Conservation (phyloP, 108 stramenopile species). For the Bacterosira constricta region DNA sequence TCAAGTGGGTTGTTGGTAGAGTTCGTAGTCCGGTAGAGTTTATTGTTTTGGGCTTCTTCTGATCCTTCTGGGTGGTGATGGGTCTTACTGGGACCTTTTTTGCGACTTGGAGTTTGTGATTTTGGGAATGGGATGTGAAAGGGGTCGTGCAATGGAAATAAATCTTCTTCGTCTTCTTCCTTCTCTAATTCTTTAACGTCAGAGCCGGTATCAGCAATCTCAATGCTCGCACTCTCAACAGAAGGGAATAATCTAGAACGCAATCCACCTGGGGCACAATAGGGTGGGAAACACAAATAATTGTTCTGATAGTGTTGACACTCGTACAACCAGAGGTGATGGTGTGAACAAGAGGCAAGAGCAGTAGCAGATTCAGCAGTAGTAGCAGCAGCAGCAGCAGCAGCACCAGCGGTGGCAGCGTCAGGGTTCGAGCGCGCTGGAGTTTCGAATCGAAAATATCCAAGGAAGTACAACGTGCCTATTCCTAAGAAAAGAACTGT, state of each 20-base stretch:
- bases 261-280: slow-evolving; percentile 43
- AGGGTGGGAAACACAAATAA: slow-evolving; percentile 44
- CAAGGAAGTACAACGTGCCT: slow-evolving; percentile 9
- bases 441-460: slow-evolving; percentile 13
- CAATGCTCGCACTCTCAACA: background rate
- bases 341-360: background rate
- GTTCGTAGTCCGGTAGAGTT: too few relatives aligned
- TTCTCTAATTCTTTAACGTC: too few relatives aligned
- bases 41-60: too few relatives aligned
- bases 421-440: background rate
- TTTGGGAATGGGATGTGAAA: too few relatives aligned
- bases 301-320: slow-evolving; percentile 27
- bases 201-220: background rate
- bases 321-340: slow-evolving; percentile 23
- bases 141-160: too few relatives aligned
- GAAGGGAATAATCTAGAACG: slow-evolving; percentile 22
- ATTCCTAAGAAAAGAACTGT: background rate
- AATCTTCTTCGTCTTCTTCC: too few relatives aligned
- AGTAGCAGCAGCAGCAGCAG: background rate
- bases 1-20: slow-evolving; percentile 16
- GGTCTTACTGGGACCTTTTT: too few relatives aligned
- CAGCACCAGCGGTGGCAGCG: background rate
- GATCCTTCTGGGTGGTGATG: background rate
- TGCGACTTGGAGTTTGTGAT: too few relatives aligned
- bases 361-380: background rate